phyloP scores from a whole-genome alignment of 2,329 filamentous ascomycete genomes.

The Alternaria postmessia region DNA sequence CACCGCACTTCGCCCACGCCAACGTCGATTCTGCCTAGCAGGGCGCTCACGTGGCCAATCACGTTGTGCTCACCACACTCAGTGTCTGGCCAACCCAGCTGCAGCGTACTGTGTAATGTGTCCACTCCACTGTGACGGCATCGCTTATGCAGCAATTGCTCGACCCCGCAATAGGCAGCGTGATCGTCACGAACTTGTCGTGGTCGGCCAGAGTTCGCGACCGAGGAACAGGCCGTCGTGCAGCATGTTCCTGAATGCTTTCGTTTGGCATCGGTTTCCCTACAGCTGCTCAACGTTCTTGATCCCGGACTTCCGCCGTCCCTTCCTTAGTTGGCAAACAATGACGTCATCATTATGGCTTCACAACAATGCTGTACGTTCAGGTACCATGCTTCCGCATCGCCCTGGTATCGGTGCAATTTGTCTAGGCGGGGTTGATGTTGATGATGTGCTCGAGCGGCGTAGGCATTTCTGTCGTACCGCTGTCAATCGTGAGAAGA shows the following conservation, averaged over 20 bases:
- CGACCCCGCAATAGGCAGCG: constrained; percentile 11
- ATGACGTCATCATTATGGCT: constrained; percentile 15
- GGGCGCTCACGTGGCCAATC: background rate
- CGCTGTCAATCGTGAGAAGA: constrained; percentile 30
- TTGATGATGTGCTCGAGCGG: constrained; percentile 6
- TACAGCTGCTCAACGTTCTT: background rate
- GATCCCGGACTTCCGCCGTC: background rate
- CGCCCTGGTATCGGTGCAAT: background rate
- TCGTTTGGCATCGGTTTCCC: constrained; percentile 6
- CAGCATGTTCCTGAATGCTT: constrained; percentile 17
- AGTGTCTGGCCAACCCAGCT: background rate
- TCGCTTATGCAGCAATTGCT: constrained; percentile 5
- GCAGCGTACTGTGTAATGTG: too few species aligned
- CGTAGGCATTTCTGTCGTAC: constrained; percentile 35
- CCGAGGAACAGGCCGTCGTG: background rate
- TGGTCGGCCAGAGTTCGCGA: background rate
- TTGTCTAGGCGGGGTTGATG: constrained; percentile 5
- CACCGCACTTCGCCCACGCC: constrained; percentile 1
- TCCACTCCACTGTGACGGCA: constrained; percentile 17
- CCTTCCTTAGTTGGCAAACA: background rate
- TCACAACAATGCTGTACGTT: background rate
- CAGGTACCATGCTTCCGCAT: background rate
- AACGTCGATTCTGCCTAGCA: background rate
- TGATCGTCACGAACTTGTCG: constrained; percentile 3
- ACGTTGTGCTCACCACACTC: background rate